Evolutionary conservation across 179 eudicot genomes (phyloP).

Genomic region (Silene vulgaris): DNA sequence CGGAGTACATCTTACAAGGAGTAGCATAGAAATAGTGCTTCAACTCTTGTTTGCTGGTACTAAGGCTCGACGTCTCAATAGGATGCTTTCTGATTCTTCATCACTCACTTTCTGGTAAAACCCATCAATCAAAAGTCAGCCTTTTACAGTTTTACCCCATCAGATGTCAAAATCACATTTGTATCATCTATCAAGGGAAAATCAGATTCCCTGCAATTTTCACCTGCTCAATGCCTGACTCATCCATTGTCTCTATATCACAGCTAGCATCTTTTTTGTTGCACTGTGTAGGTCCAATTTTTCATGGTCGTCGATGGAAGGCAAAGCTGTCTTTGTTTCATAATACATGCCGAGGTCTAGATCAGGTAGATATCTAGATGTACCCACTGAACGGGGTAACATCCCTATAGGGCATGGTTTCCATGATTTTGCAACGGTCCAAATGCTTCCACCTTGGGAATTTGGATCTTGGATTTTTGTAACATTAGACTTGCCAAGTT

Average conservation of each 20-base stretch:
- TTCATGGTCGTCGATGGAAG: constrained; percentile 26
- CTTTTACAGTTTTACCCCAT: constrained; percentile 26
- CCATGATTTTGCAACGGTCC: constrained; percentile 50
- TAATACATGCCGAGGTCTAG: constrained; percentile 33
- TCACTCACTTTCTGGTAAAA: constrained; percentile 50
- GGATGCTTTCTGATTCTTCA: constrained; percentile 45
- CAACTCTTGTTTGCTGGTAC: constrained; percentile 13
- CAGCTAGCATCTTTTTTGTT: constrained; percentile 44
- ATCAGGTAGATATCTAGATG: constrained; percentile 56
- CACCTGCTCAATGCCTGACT: constrained; percentile 30
- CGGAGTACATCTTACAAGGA: not conserved
- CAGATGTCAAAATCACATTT: constrained; percentile 10
- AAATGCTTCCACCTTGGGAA: constrained; percentile 28
- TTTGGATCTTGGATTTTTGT: constrained; percentile 16
- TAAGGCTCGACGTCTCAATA: constrained; percentile 46
- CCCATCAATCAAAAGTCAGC: constrained; percentile 48
- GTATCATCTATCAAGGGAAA: constrained; percentile 20
- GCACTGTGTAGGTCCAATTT: constrained; percentile 20
- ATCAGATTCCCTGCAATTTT: constrained; percentile 26
- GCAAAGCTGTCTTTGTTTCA: constrained; percentile 16
- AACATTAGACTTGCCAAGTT: constrained; percentile 25
- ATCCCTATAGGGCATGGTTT: constrained; percentile 40
- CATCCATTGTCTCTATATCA: constrained; percentile 27
- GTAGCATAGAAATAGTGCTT: not conserved
- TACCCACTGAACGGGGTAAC: constrained; percentile 53